A percentile compares a stretch with the other conserved stretches of the same genome.
Conservation (phyloP, 345 rosid genomes). For the Pseudoturritis turrita region DNA sequence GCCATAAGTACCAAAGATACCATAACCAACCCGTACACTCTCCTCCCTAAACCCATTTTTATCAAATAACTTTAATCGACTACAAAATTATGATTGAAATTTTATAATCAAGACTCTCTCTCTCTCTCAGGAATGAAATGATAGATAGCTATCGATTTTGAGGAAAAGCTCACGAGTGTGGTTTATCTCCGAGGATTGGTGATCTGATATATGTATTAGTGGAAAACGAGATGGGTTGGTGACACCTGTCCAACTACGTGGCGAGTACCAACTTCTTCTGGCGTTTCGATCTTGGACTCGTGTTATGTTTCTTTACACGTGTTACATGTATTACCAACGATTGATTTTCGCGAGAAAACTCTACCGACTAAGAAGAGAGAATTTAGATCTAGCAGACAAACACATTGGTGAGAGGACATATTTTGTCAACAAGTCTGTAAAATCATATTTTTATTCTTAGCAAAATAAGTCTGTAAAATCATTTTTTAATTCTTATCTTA, state of each 20-base stretch:
- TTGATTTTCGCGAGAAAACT: neutral
- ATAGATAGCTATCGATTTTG: neutral
- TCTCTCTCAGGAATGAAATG: neutral
- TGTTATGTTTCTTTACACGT: slow-evolving; percentile 26
- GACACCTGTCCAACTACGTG: slow-evolving; percentile 28
- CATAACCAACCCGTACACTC: slow-evolving; percentile 11
- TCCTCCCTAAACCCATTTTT: slow-evolving; percentile 17
- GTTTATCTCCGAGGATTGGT: slow-evolving; percentile 1
- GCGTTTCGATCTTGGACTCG: slow-evolving; percentile 20
- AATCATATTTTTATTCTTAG: too few relatives aligned
- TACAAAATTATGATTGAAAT: neutral
- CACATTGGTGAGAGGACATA: neutral
- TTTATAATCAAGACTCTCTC: neutral
- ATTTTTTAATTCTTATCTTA: neutral
- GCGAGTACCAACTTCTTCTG: slow-evolving; percentile 2
- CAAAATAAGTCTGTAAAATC: too few relatives aligned
- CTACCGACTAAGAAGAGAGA: slow-evolving; percentile 10
- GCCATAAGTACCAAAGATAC: slow-evolving; percentile 18
- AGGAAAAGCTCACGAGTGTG: neutral
- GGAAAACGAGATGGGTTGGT: neutral
- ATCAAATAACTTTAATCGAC: neutral
- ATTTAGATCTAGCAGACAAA: neutral
- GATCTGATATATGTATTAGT: slow-evolving; percentile 8
- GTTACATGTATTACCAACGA: neutral
- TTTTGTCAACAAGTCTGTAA: too few relatives aligned